Evolutionary conservation across 768 basidiomycete species (phyloP), one percentile per base, ranked within the genome.

Genomic region (Fistulinella prunicolor): DNA sequence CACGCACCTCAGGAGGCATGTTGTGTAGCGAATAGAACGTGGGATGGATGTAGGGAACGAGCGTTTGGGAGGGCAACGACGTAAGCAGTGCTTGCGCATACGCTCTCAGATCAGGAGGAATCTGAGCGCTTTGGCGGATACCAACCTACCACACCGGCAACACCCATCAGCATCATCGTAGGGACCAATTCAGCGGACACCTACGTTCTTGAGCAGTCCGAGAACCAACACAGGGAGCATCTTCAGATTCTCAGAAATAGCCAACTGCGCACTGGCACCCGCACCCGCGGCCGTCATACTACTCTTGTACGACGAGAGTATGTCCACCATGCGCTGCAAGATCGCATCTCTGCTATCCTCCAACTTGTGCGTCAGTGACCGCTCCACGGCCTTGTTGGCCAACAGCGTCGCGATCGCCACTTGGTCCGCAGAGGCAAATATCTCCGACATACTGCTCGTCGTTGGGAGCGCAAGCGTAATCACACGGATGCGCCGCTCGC

Each of bases 221-320:
- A 98, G 85, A 24, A 88, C 74, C 51, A 99, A 71, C 20, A 97
- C 82, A 3, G 96, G 96, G 34, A 99, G 71, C 82, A 94, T 86
- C 76, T 91, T 93, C 75, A 98, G 60, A 67, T 98, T 99, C 55
- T 95, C 94, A 5, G 89, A 84, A 50, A 94, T 81, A 12, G 94
- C 89, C 50, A 99, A 72, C 63, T 95, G 93, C 8, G 94, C 94
- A 55, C 90, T 94, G 1, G 96, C 94, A 20, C 94, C 94, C 1
- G 89, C 83, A 14, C 93, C 94, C 4, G 88, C 86, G 20, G 91
- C 84, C 10, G 95, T 98, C 88, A 97, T 97, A 53, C 90, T 95
- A 36, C 84, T 83, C 79, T 97, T 98, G 76, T 94, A 96, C 10
- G 89, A 83, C 16, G 82, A 76, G 28, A 96, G 71, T 42, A 95